Base-by-base conservation (phyloP, 2,329 filamentous ascomycete species). In the Corynespora cassiicola region DNA sequence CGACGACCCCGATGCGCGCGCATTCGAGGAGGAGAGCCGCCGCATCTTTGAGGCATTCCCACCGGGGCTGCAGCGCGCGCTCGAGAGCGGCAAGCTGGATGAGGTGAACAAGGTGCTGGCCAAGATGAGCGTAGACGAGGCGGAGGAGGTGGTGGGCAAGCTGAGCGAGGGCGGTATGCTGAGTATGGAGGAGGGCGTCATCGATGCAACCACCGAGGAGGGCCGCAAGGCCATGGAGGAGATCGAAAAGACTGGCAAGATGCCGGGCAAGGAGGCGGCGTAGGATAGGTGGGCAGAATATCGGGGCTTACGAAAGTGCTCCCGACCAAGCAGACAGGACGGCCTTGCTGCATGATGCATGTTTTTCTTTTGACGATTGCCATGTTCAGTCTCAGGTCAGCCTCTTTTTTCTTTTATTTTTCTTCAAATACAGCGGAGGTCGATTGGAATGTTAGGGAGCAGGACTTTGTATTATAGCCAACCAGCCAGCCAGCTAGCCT, bases 201-300 rank as follows among this genome's bases (percentile, higher is more conserved):
- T 99, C 54, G 94, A 99, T 71, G 89, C 90, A 1, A 99, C 90
- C 29, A 95, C 92, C 2, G 86, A 90, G 62, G 85, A 94, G 65
- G 91, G 91, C 3, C 80, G 86, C 74, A 81, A 85, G 65, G 84
- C 85, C 62, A 76, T 92, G 56, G 86, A 87, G 71, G 82, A 90
- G 51, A 79, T 95, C 61, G 65, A 71, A 52, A 59, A 56, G 54
- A 66, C 58, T 40, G 55, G 61, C 11, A 60, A 60, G 42, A 65
- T 72, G 54, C 65, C 69, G 5, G 64, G 59, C 7, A 52, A 62
- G 40, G 50, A 50, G 44, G 85, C 90, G 66, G 77, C 79, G 21
- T 46, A 44, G 35, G 31, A 27, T n/a, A 30, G 17, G 28, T 22
- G 9, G 9, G 25, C 16, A 20, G 28, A 11, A 17, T n/a, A 17